Percentiles rank a stretch among this genome's conserved stretches.
Evolutionary conservation across 306 rosid species (phyloP).

Genomic region (Fragaria ananassa): DNA sequence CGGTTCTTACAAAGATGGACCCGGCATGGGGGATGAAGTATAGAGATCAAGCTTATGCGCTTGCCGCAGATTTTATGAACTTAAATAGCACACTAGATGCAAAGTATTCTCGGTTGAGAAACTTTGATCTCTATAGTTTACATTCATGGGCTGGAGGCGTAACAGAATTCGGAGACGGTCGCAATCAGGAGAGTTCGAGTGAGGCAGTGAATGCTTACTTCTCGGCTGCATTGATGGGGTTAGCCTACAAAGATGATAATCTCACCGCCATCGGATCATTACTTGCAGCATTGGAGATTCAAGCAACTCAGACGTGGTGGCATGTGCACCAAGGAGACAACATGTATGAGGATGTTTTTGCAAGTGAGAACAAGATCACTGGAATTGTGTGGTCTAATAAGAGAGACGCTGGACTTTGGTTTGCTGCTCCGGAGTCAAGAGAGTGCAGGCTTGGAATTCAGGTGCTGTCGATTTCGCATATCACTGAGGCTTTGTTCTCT

Average conservation of each 20-base stretch:
- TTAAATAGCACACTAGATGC: conserved; percentile 29
- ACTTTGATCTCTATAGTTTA: conserved; percentile 48
- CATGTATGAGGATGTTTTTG: conserved; percentile 41
- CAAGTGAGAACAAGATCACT: conserved; percentile 37
- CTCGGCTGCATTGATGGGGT: conserved; percentile 60
- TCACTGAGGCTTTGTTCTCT: conserved; percentile 50
- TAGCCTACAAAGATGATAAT: conserved; percentile 47
- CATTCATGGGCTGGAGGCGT: conserved; percentile 80
- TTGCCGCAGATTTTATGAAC: conserved; percentile 59
- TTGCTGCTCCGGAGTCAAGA: conserved; percentile 55
- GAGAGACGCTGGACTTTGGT: conserved; percentile 67
- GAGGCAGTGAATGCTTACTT: conserved; percentile 63
- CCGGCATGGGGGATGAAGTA: conserved; percentile 58
- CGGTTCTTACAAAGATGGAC: conserved; percentile 58
- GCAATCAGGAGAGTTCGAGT: conserved; percentile 70
- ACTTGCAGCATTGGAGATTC: conserved; percentile 50
- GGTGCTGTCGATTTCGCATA: conserved; percentile 47
- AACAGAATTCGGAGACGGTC: conserved; percentile 52
- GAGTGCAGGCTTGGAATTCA: conserved; percentile 65
- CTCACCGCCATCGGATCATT: conserved; percentile 47
- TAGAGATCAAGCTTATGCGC: conserved; percentile 51
- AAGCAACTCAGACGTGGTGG: conserved; percentile 61
- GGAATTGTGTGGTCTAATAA: conserved; percentile 64
- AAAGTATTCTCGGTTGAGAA: conserved; percentile 46
- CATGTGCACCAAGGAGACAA: conserved; percentile 29